Evolutionary conservation across 75 land plant genomes (phyloP), one percentile per base, ranked within the genome.

Genomic region (Cupressus sempervirens): DNA sequence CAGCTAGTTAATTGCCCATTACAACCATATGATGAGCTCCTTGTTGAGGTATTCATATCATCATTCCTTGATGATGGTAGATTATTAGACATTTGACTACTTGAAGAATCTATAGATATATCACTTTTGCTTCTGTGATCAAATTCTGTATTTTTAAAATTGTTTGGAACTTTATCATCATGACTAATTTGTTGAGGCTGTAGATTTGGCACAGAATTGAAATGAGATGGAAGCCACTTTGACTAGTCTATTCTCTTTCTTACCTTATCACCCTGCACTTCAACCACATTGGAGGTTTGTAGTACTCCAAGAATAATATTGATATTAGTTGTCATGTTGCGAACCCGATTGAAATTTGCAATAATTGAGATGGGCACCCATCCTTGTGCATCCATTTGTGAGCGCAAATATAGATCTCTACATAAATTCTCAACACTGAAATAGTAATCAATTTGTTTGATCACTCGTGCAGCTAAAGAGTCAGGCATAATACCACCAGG

Each of bases 311-410:
- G 83, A 77, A 98, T 98, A 76, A 96, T 81, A 10, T 83, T 82
- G 68, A 94, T 79, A 74, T 92, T 91, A 34, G 88, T 87, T 35
- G 90, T 90, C 95, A 96, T 88, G 80, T 54, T 87, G 74, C 91
- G 94, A n/a, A 98, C 91, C 94, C 98, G 88, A 53, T 90, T 95
- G 74, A 97, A 97, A 54, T 93, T 93, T 40, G 99, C 96, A 90
- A 97, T 93, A 46, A 83, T 83, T 38, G 94, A 84, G 79, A 96
- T 84, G 16, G 96, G 89, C 72, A 97, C 96, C 93, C 94, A 97
- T 76, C 99, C 99, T 86, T 93, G 85, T 7, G 86, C 91, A 88
- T 96, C 98, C 95, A 96, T 88, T 72, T 90, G 86, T 18, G 94
- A 91, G 45, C 93, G 88, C 88, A 97, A 86, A 85, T 87, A 94